Percentiles rank a stretch among this genome's conserved stretches.
Evolutionary conservation across 164 flowering plant genomes (phyloP).

Genomic region (Umbellularia californica): DNA sequence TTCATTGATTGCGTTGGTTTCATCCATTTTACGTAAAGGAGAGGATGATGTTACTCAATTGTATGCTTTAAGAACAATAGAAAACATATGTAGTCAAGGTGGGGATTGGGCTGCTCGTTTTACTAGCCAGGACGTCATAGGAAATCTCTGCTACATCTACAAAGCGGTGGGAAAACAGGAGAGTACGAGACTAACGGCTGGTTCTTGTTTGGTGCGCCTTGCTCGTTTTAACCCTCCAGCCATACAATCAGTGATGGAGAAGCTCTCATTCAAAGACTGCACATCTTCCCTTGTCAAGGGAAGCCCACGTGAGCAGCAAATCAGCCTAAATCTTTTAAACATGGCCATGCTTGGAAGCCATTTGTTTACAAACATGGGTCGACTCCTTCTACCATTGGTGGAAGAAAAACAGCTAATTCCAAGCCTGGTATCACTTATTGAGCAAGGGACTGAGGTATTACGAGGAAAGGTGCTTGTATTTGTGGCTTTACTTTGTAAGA

Average conservation of each 20-base stretch:
- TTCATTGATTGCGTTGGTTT: conserved; percentile 68
- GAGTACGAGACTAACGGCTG: conserved; percentile 84
- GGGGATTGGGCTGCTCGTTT: conserved; percentile 85
- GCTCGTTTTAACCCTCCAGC: conserved; percentile 71
- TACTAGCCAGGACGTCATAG: conserved; percentile 77
- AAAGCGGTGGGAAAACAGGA: conserved; percentile 85
- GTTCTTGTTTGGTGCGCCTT: conserved; percentile 89
- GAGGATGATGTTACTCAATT: conserved; percentile 95
- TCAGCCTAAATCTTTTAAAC: conserved; percentile 80
- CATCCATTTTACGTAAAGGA: conserved; percentile 83
- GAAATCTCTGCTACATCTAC: conserved; percentile 76
- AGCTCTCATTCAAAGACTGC: conserved; percentile 71
- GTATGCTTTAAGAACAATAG: conserved; percentile 92
- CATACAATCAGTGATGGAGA: conserved; percentile 68
- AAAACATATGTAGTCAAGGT: conserved; percentile 96
- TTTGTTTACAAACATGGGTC: conserved; percentile 59
- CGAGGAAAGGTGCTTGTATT: conserved; percentile 79
- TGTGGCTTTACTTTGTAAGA: conserved; percentile 79
- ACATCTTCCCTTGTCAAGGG: conserved; percentile 69
- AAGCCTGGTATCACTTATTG: conserved; percentile 68
- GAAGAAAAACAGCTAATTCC: conserved; percentile 86
- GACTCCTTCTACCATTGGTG: conserved; percentile 50
- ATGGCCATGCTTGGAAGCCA: conserved; percentile 79
- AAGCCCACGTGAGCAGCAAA: conserved; percentile 84
- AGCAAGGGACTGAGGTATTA: conserved; percentile 82